These are phyloP conservation scores for Basidiobolus meristosporus DNA, from an alignment of 371 early-diverging fungal genomes.

Conservation along the genomic window DNA sequence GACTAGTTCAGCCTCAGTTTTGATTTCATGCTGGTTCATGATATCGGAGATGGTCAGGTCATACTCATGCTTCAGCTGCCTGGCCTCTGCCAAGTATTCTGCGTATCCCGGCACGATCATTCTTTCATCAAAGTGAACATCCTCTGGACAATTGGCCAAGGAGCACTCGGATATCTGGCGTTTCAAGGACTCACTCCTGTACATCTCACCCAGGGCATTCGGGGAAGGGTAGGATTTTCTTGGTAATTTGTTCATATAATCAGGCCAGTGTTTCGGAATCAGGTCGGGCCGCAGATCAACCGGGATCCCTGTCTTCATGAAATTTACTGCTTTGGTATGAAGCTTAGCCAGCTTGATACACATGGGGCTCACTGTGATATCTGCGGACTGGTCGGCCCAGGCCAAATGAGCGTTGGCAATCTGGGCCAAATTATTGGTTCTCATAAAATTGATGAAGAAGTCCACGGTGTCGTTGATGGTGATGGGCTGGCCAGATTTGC, in stretches of 20 bases:
- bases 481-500: too few species aligned
- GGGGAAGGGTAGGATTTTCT: slow-evolving; percentile 27
- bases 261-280: slow-evolving; percentile 34
- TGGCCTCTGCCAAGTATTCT: slow-evolving; percentile 27
- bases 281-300: slow-evolving; percentile 21
- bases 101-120: slow-evolving; percentile 29
- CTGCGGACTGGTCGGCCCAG: slow-evolving; percentile 26
- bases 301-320: too few species aligned
- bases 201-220: slow-evolving; percentile 42
- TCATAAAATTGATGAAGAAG: slow-evolving; percentile 61
- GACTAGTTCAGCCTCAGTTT: slow-evolving; percentile 17
- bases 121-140: slow-evolving; percentile 22
- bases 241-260: slow-evolving; percentile 57
- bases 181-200: slow-evolving; percentile 15
- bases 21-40: slow-evolving; percentile 47
- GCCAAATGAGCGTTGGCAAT: slow-evolving; percentile 67
- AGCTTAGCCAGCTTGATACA: slow-evolving; percentile 45
- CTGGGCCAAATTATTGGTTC: slow-evolving; percentile 44
- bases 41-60: slow-evolving; percentile 24
- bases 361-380: slow-evolving; percentile 24
- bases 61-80: slow-evolving; percentile 14
- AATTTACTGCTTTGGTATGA: slow-evolving; percentile 46
- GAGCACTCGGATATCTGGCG: too few species aligned
- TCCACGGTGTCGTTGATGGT: too few species aligned
- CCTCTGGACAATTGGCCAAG: too few species aligned